Percentiles rank a stretch among this genome's conserved stretches.
These are phyloP conservation scores for Dittrichia graveolens DNA, from an alignment of 129 eudicot genomes.

Conservation along the genomic window DNA sequence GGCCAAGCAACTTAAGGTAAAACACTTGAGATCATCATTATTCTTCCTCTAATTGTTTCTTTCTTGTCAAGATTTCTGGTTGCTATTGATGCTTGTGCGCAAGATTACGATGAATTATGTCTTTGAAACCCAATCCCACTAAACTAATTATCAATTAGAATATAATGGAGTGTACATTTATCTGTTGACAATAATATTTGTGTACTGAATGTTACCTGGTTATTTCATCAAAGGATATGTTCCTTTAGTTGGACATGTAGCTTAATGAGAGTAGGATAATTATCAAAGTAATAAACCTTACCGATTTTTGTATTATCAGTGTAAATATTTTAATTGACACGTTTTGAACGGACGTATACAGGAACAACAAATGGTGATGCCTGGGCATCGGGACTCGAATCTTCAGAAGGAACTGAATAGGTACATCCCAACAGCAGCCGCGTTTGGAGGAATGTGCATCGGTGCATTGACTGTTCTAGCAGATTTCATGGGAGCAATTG, in stretches of 20 bases:
- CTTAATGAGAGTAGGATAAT: no score
- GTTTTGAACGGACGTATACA: neutral
- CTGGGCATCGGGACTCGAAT: constrained; percentile 47
- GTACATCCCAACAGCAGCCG: constrained; percentile 47
- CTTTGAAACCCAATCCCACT: neutral
- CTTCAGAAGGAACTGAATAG: constrained; percentile 44
- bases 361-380: constrained; percentile 62
- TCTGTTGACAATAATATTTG: no score
- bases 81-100: neutral
- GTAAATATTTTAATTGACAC: neutral
- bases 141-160: no score
- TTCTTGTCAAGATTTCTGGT: neutral
- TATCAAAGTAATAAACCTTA: no score
- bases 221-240: no score
- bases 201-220: no score
- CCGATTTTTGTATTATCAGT: no score
- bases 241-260: no score
- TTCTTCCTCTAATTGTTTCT: neutral
- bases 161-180: no score
- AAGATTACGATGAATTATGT: neutral
- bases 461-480: constrained; percentile 42
- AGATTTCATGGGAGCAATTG: constrained; percentile 47
- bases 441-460: constrained; percentile 45
- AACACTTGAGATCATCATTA: neutral
- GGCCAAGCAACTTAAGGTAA: constrained; percentile 75